These are phyloP conservation scores for Xylaria digitata DNA, from an alignment of 2,329 filamentous ascomycete species.

Conservation along the genomic window DNA sequence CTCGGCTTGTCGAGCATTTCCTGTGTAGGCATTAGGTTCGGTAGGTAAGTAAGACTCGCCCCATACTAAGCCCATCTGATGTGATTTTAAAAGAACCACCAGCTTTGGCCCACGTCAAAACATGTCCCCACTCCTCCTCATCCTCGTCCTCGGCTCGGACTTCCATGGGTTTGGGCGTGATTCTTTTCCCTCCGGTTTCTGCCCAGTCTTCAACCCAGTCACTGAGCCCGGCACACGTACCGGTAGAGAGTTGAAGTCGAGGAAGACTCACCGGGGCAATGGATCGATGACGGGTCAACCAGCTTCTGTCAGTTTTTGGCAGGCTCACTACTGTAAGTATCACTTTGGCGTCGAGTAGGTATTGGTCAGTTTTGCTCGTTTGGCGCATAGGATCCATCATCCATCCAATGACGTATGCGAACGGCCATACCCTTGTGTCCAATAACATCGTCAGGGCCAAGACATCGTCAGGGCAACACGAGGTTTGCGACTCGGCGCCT, in stretches of 20 bases:
- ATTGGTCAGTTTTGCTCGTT: constrained; percentile 5
- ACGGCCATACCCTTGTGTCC: constrained; percentile 8
- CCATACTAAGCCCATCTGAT: too few relatives aligned
- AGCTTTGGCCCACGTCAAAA: too few relatives aligned
- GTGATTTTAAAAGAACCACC: too few relatives aligned
- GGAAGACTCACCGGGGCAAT: constrained; percentile 2
- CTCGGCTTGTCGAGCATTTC: too few relatives aligned
- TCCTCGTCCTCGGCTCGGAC: not conserved
- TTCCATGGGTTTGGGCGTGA: too few relatives aligned
- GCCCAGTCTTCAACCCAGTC: too few relatives aligned
- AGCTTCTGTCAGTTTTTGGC: not conserved
- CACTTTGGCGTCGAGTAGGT: not conserved
- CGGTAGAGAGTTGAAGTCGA: not conserved
- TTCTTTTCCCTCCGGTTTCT: too few relatives aligned
- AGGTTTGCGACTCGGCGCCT: constrained; percentile 44
- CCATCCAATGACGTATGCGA: constrained; percentile 30
- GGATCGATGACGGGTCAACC: not conserved
- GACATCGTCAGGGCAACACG: constrained; percentile 50
- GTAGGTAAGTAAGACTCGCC: too few relatives aligned
- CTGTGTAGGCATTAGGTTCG: too few relatives aligned
- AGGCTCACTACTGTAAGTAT: not conserved
- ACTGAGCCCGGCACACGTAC: not conserved
- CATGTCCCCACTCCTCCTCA: not conserved
- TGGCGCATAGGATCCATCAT: not conserved
- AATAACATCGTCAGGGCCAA: constrained; percentile 25